phyloP scores from a whole-genome alignment of 1,139 yeast genomes.

The Taphrina pruni region DNA sequence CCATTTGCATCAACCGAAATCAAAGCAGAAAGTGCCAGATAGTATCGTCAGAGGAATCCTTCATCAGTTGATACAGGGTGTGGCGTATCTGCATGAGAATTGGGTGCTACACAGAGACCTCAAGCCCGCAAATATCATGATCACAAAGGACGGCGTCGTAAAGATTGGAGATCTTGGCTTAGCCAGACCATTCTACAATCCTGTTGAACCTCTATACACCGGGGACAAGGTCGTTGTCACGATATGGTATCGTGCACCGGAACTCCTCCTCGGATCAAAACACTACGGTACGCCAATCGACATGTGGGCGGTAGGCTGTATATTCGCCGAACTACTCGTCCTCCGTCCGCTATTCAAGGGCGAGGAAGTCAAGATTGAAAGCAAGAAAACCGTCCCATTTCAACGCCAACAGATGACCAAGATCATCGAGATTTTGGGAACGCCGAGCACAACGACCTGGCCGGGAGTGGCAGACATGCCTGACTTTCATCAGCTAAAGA shows the following conservation, averaged over 20 bases:
- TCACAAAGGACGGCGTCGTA: slow-evolving; percentile 82
- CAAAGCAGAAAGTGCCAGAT: slow-evolving; percentile 88
- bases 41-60: slow-evolving; percentile 77
- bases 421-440: slow-evolving; percentile 86
- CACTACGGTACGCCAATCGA: slow-evolving; percentile 93
- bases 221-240: slow-evolving; percentile 98
- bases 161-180: slow-evolving; percentile 92
- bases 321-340: slow-evolving; percentile 86
- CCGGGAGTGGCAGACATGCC: slow-evolving; percentile 79
- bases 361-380: slow-evolving; percentile 95
- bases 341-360: slow-evolving; percentile 94
- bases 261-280: slow-evolving; percentile 82
- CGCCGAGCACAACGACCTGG: slow-evolving; percentile 77
- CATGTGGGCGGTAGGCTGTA: slow-evolving; percentile 97
- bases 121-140: slow-evolving; percentile 98
- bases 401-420: slow-evolving; percentile 90
- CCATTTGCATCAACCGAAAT: slow-evolving; percentile 66
- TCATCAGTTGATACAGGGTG: slow-evolving; percentile 93
- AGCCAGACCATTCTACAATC: slow-evolving; percentile 88
- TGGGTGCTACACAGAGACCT: slow-evolving; percentile 96
- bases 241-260: slow-evolving; percentile 98
- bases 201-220: slow-evolving; percentile 83
- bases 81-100: slow-evolving; percentile 86
- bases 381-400: slow-evolving; percentile 88
- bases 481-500: slow-evolving; percentile 72